Conservation (phyloP, 176 grass and related monocot genomes). For the Aechmea fasciata region DNA sequence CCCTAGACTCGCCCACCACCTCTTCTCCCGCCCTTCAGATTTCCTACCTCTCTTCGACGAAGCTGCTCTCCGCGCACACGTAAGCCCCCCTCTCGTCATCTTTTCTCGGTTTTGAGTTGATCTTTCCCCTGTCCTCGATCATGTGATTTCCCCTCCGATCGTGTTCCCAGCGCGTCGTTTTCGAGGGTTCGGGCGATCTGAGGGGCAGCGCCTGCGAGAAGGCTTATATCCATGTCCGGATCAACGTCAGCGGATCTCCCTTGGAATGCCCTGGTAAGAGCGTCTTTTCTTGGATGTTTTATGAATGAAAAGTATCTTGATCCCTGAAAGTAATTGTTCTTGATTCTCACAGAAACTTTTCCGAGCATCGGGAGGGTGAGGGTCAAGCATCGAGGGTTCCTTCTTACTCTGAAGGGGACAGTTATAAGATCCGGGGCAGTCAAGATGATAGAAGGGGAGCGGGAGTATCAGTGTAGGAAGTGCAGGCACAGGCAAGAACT, state of each 20-base stretch:
- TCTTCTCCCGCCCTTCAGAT: slow-evolving; percentile 32
- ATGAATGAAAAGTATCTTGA: slow-evolving; percentile 8
- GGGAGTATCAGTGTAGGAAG: slow-evolving; percentile 64
- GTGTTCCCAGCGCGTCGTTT: slow-evolving; percentile 25
- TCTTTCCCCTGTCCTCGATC: neutral
- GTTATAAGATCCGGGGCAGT: slow-evolving; percentile 65
- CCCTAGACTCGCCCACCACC: slow-evolving; percentile 20
- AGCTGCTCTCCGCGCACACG: slow-evolving; percentile 43
- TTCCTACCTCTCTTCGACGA: slow-evolving; percentile 25
- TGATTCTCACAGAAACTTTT: slow-evolving; percentile 41
- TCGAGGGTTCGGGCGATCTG: slow-evolving; percentile 15
- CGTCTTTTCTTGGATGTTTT: slow-evolving; percentile 1
- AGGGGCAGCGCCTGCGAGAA: slow-evolving; percentile 13
- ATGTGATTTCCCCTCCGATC: neutral
- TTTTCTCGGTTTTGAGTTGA: neutral
- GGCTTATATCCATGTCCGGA: slow-evolving; percentile 49
- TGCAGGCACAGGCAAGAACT: slow-evolving; percentile 52
- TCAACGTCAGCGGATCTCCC: slow-evolving; percentile 57
- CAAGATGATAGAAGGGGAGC: slow-evolving; percentile 85
- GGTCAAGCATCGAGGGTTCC: slow-evolving; percentile 61
- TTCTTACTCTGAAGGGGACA: slow-evolving; percentile 75
- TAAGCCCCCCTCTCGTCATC: neutral
- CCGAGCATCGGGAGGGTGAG: slow-evolving; percentile 75
- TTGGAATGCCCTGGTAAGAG: slow-evolving; percentile 45
- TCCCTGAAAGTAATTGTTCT: neutral